Conservation (phyloP, 1,284 basidiomycete species). For the Moesziomyces aphidis region DNA sequence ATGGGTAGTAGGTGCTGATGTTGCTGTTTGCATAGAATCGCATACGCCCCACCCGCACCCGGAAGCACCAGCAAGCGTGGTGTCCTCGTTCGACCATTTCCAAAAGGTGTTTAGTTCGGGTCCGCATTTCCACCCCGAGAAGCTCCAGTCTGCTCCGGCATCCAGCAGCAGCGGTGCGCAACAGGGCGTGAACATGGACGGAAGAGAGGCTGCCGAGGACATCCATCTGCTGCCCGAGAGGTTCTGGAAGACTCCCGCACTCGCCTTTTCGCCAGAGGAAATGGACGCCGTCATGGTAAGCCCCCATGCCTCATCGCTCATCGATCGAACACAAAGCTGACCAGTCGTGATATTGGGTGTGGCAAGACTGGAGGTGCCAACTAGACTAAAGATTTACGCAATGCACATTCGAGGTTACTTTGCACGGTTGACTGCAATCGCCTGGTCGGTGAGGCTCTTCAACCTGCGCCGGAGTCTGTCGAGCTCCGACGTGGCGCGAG, state of each 20-base stretch:
- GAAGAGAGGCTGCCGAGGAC: constrained; percentile 35
- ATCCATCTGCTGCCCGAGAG: constrained; percentile 51
- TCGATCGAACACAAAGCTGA: too few relatives aligned
- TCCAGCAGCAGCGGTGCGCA: too few relatives aligned
- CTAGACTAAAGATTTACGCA: constrained; percentile 1
- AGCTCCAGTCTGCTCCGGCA: constrained; percentile 23
- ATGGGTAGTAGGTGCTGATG: too few relatives aligned
- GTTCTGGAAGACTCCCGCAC: constrained; percentile 62
- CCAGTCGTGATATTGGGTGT: too few relatives aligned
- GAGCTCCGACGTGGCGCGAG: constrained; percentile 10
- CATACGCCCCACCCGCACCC: constrained; percentile 64
- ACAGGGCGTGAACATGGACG: constrained; percentile 19
- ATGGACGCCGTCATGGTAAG: constrained; percentile 66
- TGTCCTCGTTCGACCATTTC: constrained; percentile 57
- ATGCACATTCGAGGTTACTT: background rate
- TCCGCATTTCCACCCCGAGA: constrained; percentile 64
- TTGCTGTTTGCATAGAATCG: constrained; percentile 15
- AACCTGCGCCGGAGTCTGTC: constrained; percentile 26
- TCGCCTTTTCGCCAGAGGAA: constrained; percentile 54
- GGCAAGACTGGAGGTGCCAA: constrained; percentile 32
- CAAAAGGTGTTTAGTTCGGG: constrained; percentile 58
- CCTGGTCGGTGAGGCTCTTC: constrained; percentile 20
- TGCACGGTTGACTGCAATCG: constrained; percentile 31
- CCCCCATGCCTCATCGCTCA: background rate
- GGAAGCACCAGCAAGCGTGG: constrained; percentile 58